These are phyloP conservation scores for Combretum micranthum DNA, from an alignment of 345 rosid species.

Conservation along the genomic window DNA sequence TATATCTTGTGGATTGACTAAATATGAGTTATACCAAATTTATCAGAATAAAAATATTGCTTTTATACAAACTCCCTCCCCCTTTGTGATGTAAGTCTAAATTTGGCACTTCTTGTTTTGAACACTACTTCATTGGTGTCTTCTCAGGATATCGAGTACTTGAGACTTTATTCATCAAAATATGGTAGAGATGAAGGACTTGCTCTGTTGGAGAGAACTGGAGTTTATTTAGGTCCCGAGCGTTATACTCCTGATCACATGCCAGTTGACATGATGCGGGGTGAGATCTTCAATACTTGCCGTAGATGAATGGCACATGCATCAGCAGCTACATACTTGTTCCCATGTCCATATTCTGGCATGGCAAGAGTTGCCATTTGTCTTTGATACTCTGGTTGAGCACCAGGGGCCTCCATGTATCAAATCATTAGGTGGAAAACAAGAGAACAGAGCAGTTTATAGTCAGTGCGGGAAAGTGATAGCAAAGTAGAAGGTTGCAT, in stretches of 20 bases:
- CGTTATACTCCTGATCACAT: slow-evolving; percentile 80
- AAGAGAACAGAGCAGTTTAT: too few species aligned
- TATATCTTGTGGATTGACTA: too few species aligned
- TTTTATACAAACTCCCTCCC: not conserved
- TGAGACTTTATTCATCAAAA: slow-evolving; percentile 65
- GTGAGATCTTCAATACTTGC: slow-evolving; percentile 79
- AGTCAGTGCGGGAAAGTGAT: too few species aligned
- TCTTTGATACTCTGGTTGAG: too few species aligned
- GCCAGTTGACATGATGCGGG: slow-evolving; percentile 82
- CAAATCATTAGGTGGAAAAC: too few species aligned
- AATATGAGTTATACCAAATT: too few species aligned
- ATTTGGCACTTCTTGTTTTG: not conserved
- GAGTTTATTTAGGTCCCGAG: slow-evolving; percentile 81
- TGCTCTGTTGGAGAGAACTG: slow-evolving; percentile 78
- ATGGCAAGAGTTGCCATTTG: too few species aligned
- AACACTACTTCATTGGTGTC: not conserved
- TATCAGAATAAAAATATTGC: too few species aligned
- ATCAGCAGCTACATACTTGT: not conserved
- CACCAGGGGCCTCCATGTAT: too few species aligned
- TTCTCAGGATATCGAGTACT: slow-evolving; percentile 69
- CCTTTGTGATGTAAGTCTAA: not conserved
- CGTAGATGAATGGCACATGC: slow-evolving; percentile 10
- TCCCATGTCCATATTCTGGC: slow-evolving; percentile 2
- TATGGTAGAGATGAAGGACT: slow-evolving; percentile 70
- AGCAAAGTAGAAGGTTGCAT: too few species aligned